Evolutionary conservation across 345 rosid genomes (phyloP), one percentile per base, ranked within the genome.

Genomic region (Luvunga scandens): DNA sequence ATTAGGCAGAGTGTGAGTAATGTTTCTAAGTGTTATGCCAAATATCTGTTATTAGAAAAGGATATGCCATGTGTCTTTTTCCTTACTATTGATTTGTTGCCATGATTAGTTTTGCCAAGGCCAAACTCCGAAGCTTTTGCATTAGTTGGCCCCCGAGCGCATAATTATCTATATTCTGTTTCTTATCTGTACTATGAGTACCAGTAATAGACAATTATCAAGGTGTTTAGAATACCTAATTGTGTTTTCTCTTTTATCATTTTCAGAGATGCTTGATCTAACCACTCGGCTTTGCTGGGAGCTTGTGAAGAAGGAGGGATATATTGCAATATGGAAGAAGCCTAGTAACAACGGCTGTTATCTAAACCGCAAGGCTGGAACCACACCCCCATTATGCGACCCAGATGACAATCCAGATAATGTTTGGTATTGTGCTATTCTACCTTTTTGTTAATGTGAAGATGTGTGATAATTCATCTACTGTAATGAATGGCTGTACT

Each of bases 291-390:
- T 96, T 66, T 96, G 99, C 88, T 96, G 99, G 99, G 84, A 84
- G 77, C 95, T 94, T 72, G 90, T 96, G 28, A 96, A 94, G 89
- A 96, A 88, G 88, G 99, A 90, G 83, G 98, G 99, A 70, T 94
- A 94, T 78, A 85, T 96, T 86, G 98, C 99, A 75, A 84, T 96
- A 75, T 94, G 99, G 99, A 86, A 85, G 86, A 94, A 96, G 81
- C 98, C 99, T 66, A 63, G 75, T 45, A 88, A 92, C 82, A 92
- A 96, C 84, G 88, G 83, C 78, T 94, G 98, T 86, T 96, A 94
- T 82, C 81, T 94, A 72, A 89, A 88, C 82, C 98, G 98, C 73
- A 91, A 84, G 68, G 82, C 81, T 48, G 97, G 86, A 83, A 83
- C 81, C 53, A 81, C 24, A 38, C 98, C 98, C 77, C 97, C 91